A percentile compares a stretch with the other conserved stretches of the same genome.
These are phyloP conservation scores for Termitomyces sp. DNA, from an alignment of 768 basidiomycete genomes.

Conservation along the genomic window DNA sequence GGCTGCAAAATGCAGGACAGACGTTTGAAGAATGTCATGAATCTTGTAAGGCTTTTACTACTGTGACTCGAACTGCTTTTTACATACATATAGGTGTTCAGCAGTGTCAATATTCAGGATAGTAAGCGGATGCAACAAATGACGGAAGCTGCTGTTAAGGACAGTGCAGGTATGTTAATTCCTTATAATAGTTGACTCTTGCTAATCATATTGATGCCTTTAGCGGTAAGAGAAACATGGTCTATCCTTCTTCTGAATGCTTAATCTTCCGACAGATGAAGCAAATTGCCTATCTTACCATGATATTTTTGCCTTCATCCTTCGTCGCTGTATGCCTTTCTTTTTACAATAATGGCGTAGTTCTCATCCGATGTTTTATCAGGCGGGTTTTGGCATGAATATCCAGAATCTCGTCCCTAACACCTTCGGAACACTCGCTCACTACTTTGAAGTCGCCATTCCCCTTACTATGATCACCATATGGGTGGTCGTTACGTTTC, in stretches of 20 bases:
- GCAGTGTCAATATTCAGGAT: constrained; percentile 57
- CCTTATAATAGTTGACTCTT: not conserved
- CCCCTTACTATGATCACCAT: constrained; percentile 47
- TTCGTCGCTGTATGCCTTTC: constrained; percentile 43
- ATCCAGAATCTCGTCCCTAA: constrained; percentile 38
- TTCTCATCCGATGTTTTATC: not conserved
- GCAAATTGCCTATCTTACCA: constrained; percentile 60
- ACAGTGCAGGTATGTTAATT: constrained; percentile 41
- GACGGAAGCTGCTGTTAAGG: constrained; percentile 50
- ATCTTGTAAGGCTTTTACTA: constrained; percentile 33
- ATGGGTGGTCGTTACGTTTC: constrained; percentile 59
- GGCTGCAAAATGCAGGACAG: constrained; percentile 45
- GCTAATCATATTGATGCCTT: not conserved
- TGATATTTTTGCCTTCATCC: constrained; percentile 60
- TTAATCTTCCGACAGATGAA: constrained; percentile 38
- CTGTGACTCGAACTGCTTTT: not conserved
- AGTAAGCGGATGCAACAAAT: constrained; percentile 50
- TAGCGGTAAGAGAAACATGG: constrained; percentile 22
- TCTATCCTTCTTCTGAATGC: constrained; percentile 1
- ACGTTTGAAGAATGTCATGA: constrained; percentile 52
- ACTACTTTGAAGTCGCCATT: constrained; percentile 43
- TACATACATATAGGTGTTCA: constrained; percentile 46
- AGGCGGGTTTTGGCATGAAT: constrained; percentile 65
- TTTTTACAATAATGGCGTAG: not conserved
- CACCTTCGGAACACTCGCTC: constrained; percentile 36